Conservation (phyloP, 2,329 filamentous ascomycete species). For the Talaromyces sp. region DNA sequence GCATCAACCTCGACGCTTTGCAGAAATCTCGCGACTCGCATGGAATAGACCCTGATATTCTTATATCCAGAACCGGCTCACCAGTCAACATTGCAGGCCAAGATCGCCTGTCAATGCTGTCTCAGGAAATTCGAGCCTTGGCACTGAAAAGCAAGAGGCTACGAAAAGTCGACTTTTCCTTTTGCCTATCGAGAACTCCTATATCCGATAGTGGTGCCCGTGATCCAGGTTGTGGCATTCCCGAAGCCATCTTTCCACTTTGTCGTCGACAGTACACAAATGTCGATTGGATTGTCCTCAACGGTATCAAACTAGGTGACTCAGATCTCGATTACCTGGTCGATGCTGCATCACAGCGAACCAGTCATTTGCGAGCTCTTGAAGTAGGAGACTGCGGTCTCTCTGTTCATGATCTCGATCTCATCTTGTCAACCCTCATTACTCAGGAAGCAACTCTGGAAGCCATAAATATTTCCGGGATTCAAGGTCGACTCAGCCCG, state of each 20-base stretch:
- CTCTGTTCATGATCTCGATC: constrained; percentile 46
- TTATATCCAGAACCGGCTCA: constrained; percentile 55
- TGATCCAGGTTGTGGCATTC: constrained; percentile 63
- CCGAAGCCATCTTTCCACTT: constrained; percentile 63
- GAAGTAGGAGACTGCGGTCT: constrained; percentile 60
- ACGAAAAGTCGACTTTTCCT: constrained; percentile 60
- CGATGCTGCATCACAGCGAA: constrained; percentile 61
- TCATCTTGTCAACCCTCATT: constrained; percentile 59
- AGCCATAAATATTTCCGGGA: constrained; percentile 61
- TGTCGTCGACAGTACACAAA: constrained; percentile 63
- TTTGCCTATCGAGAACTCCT: constrained; percentile 53
- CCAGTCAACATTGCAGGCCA: constrained; percentile 50
- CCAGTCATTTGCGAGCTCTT: constrained; percentile 61
- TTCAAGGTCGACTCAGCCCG: constrained; percentile 60
- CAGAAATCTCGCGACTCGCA: constrained; percentile 56
- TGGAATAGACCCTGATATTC: constrained; percentile 58
- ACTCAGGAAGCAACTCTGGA: constrained; percentile 63
- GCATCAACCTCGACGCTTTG: constrained; percentile 59
- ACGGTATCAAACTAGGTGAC: constrained; percentile 64
- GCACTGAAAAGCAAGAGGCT: constrained; percentile 61
- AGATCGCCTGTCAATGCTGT: constrained; percentile 53
- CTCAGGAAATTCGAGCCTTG: constrained; percentile 64
- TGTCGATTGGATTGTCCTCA: constrained; percentile 65
- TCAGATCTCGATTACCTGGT: constrained; percentile 63
- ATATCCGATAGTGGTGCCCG: constrained; percentile 44